Conservation (phyloP, 1,139 yeast species). For the Debaryomyces fabryi region DNA sequence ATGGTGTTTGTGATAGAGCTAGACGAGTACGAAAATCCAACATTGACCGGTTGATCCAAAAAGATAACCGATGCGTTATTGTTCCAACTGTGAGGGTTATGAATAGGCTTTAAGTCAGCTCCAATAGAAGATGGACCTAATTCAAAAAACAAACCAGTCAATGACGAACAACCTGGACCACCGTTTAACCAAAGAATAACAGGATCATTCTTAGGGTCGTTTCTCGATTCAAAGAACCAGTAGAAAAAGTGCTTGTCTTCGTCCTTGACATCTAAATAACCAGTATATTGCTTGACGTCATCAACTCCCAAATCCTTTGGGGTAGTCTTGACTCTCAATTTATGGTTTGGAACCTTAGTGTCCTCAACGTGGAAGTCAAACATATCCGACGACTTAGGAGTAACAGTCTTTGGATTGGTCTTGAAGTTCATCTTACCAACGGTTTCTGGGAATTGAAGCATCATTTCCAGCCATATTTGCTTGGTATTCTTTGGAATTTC, state of each 20-base stretch:
- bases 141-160: conserved; percentile 47
- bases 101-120: conserved; percentile 37
- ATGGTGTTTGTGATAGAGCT: conserved; percentile 67
- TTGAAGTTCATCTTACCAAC: conserved; percentile 50
- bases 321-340: conserved; percentile 61
- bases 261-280: conserved; percentile 82
- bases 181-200: conserved; percentile 51
- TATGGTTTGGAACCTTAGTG: conserved; percentile 53
- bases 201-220: conserved; percentile 48
- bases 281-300: conserved; percentile 78
- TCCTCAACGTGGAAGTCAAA: conserved; percentile 61
- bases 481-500: conserved; percentile 52
- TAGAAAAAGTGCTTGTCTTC: conserved; percentile 73
- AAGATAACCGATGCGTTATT: conserved; percentile 48
- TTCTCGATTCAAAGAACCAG: conserved; percentile 50
- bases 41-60: conserved; percentile 52
- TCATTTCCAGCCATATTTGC: conserved; percentile 62
- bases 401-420: conserved; percentile 51
- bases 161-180: conserved; percentile 50
- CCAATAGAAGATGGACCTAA: conserved; percentile 46
- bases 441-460: conserved; percentile 56
- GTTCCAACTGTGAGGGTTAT: conserved; percentile 48
- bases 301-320: conserved; percentile 74
- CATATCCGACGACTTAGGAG: conserved; percentile 30
- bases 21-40: conserved; percentile 81